Conservation (phyloP, 768 basidiomycete genomes). For the Termitomyces heimii region DNA sequence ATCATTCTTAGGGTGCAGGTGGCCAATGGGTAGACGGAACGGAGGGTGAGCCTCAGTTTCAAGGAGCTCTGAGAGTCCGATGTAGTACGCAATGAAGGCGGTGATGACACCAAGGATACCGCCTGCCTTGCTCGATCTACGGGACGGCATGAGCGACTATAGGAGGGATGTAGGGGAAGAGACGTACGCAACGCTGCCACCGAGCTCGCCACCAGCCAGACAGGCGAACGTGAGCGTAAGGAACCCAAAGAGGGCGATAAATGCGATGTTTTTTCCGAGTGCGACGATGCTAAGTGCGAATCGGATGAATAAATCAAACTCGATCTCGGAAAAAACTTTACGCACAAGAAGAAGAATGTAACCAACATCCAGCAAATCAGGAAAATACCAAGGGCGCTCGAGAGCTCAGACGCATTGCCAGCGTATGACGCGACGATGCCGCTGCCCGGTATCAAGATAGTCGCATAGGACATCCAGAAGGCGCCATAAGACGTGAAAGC, state of each 20-base stretch:
- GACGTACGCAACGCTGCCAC: slow-evolving; percentile 22
- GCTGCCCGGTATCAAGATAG: slow-evolving; percentile 63
- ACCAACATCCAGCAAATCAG: slow-evolving; percentile 70
- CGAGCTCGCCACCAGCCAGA: slow-evolving; percentile 35
- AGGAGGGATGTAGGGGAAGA: neutral
- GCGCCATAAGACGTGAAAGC: slow-evolving; percentile 82
- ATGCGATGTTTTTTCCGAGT: slow-evolving; percentile 32
- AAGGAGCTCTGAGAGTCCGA: slow-evolving; percentile 38
- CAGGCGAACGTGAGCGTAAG: slow-evolving; percentile 35
- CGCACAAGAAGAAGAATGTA: slow-evolving; percentile 63
- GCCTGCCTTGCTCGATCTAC: slow-evolving; percentile 34
- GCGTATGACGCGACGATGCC: slow-evolving; percentile 56
- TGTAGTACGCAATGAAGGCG: slow-evolving; percentile 43
- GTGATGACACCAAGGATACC: slow-evolving; percentile 40
- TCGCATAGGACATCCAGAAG: slow-evolving; percentile 84
- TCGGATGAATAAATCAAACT: neutral
- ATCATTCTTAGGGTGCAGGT: slow-evolving; percentile 21
- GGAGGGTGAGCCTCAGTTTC: slow-evolving; percentile 33
- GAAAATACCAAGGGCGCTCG: slow-evolving; percentile 64
- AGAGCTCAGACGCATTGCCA: slow-evolving; percentile 27
- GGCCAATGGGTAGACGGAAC: slow-evolving; percentile 35
- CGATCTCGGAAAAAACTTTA: slow-evolving; percentile 5
- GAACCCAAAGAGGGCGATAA: slow-evolving; percentile 31
- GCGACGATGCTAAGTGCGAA: slow-evolving; percentile 26
- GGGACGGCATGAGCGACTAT: neutral